Conservation (phyloP, 768 basidiomycete genomes). For the Podaxis sp. region DNA sequence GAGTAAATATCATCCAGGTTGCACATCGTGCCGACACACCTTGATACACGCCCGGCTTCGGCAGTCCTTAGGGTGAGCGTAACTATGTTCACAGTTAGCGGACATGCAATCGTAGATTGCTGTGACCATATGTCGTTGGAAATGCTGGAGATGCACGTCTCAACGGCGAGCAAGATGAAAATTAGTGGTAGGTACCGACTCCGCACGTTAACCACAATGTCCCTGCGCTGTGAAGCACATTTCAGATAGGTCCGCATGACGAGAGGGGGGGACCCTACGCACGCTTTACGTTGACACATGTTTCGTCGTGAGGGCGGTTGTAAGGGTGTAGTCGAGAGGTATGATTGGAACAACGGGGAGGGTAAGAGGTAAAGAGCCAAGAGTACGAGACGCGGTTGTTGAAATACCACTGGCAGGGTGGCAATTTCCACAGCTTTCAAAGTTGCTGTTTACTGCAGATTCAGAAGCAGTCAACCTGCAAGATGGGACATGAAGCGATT, state of each 20-base stretch:
- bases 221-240: conserved; percentile 53
- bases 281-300: conserved; percentile 82
- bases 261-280: conserved; percentile 28
- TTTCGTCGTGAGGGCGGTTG: conserved; percentile 4
- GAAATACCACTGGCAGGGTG: conserved; percentile 11
- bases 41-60: conserved; percentile 51
- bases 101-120: conserved; percentile 78
- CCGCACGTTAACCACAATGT: conserved; percentile 73
- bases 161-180: conserved; percentile 13
- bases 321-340: conserved; percentile 1
- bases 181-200: conserved; percentile 35
- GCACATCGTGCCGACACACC: conserved; percentile 35
- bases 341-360: background rate
- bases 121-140: conserved; percentile 71
- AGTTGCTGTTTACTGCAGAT: conserved; percentile 10
- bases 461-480: conserved; percentile 11
- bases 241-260: conserved; percentile 15
- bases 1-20: background rate
- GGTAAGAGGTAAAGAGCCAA: conserved; percentile 17
- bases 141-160: conserved; percentile 49
- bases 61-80: conserved; percentile 56
- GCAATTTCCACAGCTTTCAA: conserved; percentile 13
- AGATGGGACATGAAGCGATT: conserved; percentile 27
- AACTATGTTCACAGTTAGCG: conserved; percentile 59
- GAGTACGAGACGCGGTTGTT: conserved; percentile 1